Evolutionary conservation across 1,284 basidiomycete genomes (phyloP), one percentile per base, ranked within the genome.

Genomic region (Heliocybe sulcata): DNA sequence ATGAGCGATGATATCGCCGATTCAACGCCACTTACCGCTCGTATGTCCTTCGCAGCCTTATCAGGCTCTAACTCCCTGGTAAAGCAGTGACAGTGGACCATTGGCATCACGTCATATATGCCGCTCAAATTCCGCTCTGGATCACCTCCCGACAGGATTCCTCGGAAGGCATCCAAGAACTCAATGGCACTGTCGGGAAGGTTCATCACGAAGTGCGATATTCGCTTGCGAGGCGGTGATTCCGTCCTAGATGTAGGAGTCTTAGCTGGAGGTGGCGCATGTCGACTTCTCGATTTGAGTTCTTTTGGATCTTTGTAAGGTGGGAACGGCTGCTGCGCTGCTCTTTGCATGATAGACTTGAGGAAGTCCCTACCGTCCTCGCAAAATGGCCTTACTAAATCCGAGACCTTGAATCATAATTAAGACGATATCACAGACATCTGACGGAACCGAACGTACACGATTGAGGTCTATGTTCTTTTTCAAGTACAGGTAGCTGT

Each of bases 21-120:
- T 48, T 47, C 20, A 53, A 54, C 56, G 48, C 11, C 27, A 70
- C 86, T 62, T 64, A 95, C 94, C 77, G 85, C 70, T 59, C 77
- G 79, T 63, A 98, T 93, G 69, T 98, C 94, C 55, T 60, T 69
- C 64, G 83, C 77, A 3, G 92, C 92, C 47, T 72, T 74, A 20
- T 78, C 80, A 35, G 66, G 69, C 53, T 94, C 91, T n/a, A 85
- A 65, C 67, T 94, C 90, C 58, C 93, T 86, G 35, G 94, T 94
- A 69, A 99, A 99, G 72, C 94, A 98, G 69, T 99, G 90, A 58
- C 93, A 95, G 67, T 99, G 97, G 8, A 99, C 79, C 77, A 93
- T 82, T 0, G 97, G 96, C 83, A 93, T 85, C 48, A 60, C 61
- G n/a, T 72, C 68, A 68, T 87, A 88, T 57, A 77, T 59, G 2